Conservation (phyloP, 306 rosid genomes). For the Dalbergia cochinchinensis region DNA sequence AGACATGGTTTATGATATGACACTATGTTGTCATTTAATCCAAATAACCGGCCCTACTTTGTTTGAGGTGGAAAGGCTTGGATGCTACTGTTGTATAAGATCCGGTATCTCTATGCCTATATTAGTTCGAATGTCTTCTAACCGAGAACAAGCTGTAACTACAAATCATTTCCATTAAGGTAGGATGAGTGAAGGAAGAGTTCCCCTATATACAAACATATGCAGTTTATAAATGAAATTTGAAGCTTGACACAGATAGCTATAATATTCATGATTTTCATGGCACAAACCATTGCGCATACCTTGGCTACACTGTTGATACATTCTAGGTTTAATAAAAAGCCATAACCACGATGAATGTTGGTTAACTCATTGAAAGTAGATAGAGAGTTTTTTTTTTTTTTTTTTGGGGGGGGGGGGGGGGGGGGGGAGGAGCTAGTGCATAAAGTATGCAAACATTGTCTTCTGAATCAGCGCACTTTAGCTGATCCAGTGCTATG, state of each 20-base stretch:
- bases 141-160: not conserved
- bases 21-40: too few relatives aligned
- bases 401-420: too few relatives aligned
- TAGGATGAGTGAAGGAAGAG: not conserved
- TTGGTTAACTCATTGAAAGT: not conserved
- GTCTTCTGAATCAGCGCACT: not conserved
- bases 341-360: not conserved
- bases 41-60: too few relatives aligned
- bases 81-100: too few relatives aligned
- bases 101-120: not conserved
- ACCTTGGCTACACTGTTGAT: not conserved
- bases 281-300: not conserved
- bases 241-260: not conserved
- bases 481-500: not conserved
- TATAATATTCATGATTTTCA: too few relatives aligned
- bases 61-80: not conserved
- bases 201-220: not conserved
- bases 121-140: slow-evolving; percentile 16
- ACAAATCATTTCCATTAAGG: slow-evolving; percentile 18
- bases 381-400: not conserved
- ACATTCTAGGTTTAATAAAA: not conserved
- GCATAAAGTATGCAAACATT: not conserved
- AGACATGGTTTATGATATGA: too few relatives aligned
- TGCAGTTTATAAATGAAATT: not conserved
- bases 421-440: not conserved